phyloP scores from a whole-genome alignment of 257 asterid genomes.

The Petunia axillaris region DNA sequence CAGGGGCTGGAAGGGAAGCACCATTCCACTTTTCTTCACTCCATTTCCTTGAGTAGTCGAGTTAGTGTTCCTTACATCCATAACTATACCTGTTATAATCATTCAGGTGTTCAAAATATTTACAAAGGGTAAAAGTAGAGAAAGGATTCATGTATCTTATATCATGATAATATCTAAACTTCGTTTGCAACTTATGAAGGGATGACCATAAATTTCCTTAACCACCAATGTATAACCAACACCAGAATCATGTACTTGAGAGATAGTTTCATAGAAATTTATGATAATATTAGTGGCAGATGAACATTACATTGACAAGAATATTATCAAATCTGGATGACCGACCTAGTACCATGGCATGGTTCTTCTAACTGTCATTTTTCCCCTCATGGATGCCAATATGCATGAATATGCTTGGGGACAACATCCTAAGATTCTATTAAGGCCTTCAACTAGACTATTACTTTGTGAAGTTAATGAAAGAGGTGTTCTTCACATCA shows the following conservation, averaged over 20 bases:
- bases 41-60: constrained; percentile 30
- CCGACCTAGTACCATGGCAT: not conserved
- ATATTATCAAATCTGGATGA: not conserved
- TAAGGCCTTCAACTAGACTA: not conserved
- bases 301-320: too few relatives aligned
- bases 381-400: not conserved
- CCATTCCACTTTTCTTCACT: constrained; percentile 72
- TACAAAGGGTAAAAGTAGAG: not conserved
- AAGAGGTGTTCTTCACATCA: too few relatives aligned
- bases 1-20: constrained; percentile 88
- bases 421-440: not conserved
- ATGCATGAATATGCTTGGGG: not conserved
- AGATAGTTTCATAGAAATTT: not conserved
- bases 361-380: not conserved
- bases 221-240: not conserved
- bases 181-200: not conserved
- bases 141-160: not conserved
- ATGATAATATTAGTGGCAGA: too few relatives aligned
- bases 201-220: not conserved
- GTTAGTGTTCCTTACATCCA: constrained; percentile 39
- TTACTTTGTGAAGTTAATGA: not conserved
- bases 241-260: not conserved
- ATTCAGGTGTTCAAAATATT: not conserved
- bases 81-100: constrained; percentile 52
- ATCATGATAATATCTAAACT: not conserved